A percentile compares a stretch with the other conserved stretches of the same genome.
phyloP scores from a whole-genome alignment of 2,329 filamentous ascomycete genomes.

The Pseudogymnoascus sp. region DNA sequence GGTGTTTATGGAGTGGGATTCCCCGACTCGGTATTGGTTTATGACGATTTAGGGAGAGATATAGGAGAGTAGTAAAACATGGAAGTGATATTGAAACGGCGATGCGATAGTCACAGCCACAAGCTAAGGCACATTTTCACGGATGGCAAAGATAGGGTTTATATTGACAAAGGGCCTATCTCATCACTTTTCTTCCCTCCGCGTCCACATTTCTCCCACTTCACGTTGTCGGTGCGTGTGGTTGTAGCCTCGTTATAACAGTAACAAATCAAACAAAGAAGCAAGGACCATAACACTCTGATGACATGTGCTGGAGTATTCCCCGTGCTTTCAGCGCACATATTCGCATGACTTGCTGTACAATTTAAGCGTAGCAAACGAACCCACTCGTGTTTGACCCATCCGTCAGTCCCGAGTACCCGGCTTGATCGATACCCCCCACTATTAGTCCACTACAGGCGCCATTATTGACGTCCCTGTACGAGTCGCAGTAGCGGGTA shows the following conservation, averaged over 20 bases:
- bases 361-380: neutral
- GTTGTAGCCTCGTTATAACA: too few relatives aligned
- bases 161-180: neutral
- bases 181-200: neutral
- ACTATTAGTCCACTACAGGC: neutral
- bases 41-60: conserved; percentile 9
- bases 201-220: neutral
- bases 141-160: neutral
- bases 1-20: conserved; percentile 38
- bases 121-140: neutral
- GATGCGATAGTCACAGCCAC: neutral
- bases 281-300: neutral
- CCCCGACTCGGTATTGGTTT: conserved; percentile 38
- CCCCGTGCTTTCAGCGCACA: too few relatives aligned
- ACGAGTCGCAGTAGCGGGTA: neutral
- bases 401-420: neutral
- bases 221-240: neutral
- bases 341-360: neutral
- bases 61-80: neutral
- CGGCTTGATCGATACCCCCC: neutral
- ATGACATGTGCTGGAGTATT: neutral
- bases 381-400: neutral
- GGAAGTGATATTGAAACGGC: neutral
- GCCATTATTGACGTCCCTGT: neutral
- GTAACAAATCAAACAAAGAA: too few relatives aligned